Percentiles rank a stretch among this genome's conserved stretches.
Conservation (phyloP, 2,329 filamentous ascomycete species). For the Bipolaris oryzae region DNA sequence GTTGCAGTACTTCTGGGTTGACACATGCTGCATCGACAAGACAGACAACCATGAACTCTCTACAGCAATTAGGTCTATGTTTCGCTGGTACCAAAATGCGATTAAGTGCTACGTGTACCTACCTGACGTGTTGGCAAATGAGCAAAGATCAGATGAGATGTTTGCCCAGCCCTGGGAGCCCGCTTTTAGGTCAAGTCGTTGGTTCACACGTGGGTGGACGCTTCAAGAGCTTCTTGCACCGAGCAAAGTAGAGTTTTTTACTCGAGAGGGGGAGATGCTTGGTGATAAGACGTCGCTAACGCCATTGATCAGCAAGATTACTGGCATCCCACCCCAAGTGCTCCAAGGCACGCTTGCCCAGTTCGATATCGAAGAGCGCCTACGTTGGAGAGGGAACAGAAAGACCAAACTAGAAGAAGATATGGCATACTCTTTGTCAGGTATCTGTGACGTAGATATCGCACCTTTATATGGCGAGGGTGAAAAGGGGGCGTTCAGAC, state of each 20-base stretch:
- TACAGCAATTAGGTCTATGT: not conserved
- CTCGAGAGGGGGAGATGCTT: not conserved
- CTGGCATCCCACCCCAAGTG: not conserved
- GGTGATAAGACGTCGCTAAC: not conserved
- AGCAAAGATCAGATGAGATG: not conserved
- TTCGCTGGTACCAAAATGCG: constrained; percentile 2
- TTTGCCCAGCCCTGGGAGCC: not conserved
- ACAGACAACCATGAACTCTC: not conserved
- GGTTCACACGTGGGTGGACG: too few relatives aligned
- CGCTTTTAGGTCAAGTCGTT: not conserved
- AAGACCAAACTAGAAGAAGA: not conserved
- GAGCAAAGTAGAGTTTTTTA: not conserved
- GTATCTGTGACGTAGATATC: not conserved
- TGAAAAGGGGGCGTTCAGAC: not conserved
- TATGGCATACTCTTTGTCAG: not conserved
- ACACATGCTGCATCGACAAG: not conserved
- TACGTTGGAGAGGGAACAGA: not conserved
- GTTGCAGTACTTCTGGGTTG: too few relatives aligned
- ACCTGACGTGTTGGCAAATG: not conserved
- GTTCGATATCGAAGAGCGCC: not conserved
- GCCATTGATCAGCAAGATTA: not conserved
- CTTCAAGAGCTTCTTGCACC: not conserved
- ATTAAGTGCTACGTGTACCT: not conserved
- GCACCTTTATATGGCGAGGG: not conserved
- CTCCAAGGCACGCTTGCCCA: not conserved